Base-by-base conservation (phyloP, 1,139 yeast species). In the Pichia sp. region DNA sequence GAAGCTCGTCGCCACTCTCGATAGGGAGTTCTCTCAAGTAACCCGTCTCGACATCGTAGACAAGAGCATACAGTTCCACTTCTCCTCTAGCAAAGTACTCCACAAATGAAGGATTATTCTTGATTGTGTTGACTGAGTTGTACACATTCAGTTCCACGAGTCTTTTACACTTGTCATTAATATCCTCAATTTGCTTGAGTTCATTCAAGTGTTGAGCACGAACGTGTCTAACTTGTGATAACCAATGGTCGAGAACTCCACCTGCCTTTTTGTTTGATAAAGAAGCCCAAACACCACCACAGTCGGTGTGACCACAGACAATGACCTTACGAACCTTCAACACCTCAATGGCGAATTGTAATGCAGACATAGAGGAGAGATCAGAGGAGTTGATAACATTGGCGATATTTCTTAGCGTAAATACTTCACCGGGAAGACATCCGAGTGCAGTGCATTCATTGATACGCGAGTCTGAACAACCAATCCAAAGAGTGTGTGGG, bases 291-390 rank as follows among this genome's bases (percentile, higher is more conserved):
- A 87, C 77, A 22, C 97, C 98, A 34, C 97, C 97, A 66, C 98
- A 91, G 60, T 87, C 95, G 24, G 94, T 84, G 64, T 91, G 98
- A n/a, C 98, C 98, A 60, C 96, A 87, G 9, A 91, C 85, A 40
- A 91, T 72, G 41, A 91, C 77, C 53, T 84, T 86, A 48, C 70
- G 72, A 25, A 93, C 94, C 55, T 84, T 81, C 46, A 91, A 68
- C 15, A 82, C 88, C 51, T 86, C 91, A 45, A 91, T 76, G 3
- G 96, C 96, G 53, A 87, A 86, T 58, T 91, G 96, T 30, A 91
- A 67, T 3, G 87, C 91, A 2, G 95, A 84, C 57, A 78, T 79
- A 22, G 83, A 71, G 34, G 88, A 75, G 34, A 83, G 65, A 57
- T 91, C 97, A 44, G 76, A 76, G 37, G 81, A 69, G 36, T 66